phyloP scores from a whole-genome alignment of 192 early-diverging fungal genomes.

The Martensiomyces pterosporus region DNA sequence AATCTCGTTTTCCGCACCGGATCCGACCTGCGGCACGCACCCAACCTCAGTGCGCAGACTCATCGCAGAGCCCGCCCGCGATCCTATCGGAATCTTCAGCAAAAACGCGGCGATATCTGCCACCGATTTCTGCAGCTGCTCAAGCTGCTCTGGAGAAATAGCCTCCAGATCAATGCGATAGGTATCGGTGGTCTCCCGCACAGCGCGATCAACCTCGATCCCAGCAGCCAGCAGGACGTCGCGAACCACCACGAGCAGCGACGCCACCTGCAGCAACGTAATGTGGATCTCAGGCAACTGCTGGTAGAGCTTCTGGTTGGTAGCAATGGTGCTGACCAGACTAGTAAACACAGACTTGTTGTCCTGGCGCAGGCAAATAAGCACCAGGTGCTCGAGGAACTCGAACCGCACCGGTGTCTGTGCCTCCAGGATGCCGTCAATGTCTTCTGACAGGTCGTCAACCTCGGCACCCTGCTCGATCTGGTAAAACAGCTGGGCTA shows the following conservation, averaged over 20 bases:
- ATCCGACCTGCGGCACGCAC: constrained; percentile 7
- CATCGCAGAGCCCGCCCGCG: not conserved
- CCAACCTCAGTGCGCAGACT: constrained; percentile 5
- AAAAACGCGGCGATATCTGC: constrained; percentile 18
- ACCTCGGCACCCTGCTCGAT: constrained; percentile 6
- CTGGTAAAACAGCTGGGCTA: constrained; percentile 15
- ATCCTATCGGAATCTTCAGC: constrained; percentile 21
- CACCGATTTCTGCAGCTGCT: constrained; percentile 14
- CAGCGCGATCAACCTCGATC: constrained; percentile 10
- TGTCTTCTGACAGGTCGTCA: constrained; percentile 9
- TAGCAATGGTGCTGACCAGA: constrained; percentile 19
- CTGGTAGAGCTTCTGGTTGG: constrained; percentile 34
- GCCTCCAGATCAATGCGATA: not conserved
- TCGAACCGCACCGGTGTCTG: constrained; percentile 33
- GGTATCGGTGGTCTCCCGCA: not conserved
- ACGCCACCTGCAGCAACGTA: constrained; percentile 28
- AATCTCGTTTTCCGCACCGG: constrained; percentile 21
- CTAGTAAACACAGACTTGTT: constrained; percentile 16
- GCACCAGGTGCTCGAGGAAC: constrained; percentile 28
- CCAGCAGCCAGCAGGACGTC: constrained; percentile 13
- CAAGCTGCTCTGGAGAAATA: constrained; percentile 7
- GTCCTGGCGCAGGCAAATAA: constrained; percentile 20
- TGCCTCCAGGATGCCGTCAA: constrained; percentile 15
- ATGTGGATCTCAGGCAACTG: constrained; percentile 38
- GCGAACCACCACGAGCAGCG: constrained; percentile 23